Evolutionary conservation across 352 stramenopile species (phyloP).

Genomic region (Globisporangium echinulatum): DNA sequence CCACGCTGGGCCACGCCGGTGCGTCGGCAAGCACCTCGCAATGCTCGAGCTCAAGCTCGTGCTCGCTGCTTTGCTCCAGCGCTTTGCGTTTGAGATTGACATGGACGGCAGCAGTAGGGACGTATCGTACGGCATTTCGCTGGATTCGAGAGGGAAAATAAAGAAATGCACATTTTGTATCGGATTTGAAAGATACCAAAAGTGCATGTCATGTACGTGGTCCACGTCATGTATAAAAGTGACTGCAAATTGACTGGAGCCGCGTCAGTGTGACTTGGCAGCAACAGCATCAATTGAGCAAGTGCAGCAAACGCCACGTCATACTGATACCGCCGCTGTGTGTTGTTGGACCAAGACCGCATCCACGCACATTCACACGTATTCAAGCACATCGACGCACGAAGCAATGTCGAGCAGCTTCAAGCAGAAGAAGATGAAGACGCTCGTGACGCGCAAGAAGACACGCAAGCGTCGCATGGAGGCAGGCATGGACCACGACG

Average conservation of each 20-base stretch:
- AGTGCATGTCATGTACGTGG: background rate
- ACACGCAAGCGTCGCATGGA: conserved; percentile 69
- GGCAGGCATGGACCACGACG: conserved; percentile 48
- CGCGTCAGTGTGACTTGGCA: background rate
- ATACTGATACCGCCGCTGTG: background rate
- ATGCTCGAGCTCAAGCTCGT: conserved; percentile 45
- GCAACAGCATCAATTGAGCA: background rate
- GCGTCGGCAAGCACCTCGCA: conserved; percentile 34
- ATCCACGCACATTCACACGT: background rate
- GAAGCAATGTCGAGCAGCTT: conserved; percentile 77
- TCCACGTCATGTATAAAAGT: too few species aligned
- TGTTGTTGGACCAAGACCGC: too few species aligned
- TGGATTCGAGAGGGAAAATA: too few species aligned
- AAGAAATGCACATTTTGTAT: too few species aligned
- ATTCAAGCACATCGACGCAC: background rate
- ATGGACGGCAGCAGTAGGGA: too few species aligned
- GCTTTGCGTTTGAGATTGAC: conserved; percentile 21
- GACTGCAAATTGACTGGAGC: background rate
- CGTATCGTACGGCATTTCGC: conserved; percentile 12
- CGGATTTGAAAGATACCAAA: background rate
- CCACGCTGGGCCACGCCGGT: conserved; percentile 31
- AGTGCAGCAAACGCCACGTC: background rate
- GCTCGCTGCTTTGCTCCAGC: conserved; percentile 14
- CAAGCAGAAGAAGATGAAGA: conserved; percentile 84
- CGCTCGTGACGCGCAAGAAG: conserved; percentile 70